A percentile compares a stretch with the other conserved stretches of the same genome.
Evolutionary conservation across 2,329 filamentous ascomycete species (phyloP).

Genomic region (Penicillium sp.): DNA sequence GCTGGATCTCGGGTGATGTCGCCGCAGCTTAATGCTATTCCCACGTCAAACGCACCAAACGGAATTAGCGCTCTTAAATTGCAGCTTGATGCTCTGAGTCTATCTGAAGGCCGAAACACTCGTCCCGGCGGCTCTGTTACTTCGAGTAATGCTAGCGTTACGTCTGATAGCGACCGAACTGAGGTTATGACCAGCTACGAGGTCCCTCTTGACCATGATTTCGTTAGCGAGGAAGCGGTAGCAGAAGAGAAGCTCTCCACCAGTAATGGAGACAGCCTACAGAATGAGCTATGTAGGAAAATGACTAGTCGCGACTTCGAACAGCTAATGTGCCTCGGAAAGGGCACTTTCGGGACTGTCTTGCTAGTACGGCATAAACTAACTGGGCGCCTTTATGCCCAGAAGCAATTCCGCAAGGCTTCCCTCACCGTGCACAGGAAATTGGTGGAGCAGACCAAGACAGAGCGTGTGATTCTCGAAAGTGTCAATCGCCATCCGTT

Average conservation of each 20-base stretch:
- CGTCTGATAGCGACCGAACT: constrained; percentile 61
- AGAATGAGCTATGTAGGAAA: constrained; percentile 61
- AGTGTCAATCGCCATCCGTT: constrained; percentile 96
- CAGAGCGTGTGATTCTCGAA: constrained; percentile 89
- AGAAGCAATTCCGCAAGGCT: constrained; percentile 98
- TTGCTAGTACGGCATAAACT: constrained; percentile 83
- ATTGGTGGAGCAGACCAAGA: constrained; percentile 94
- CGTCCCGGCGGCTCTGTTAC: constrained; percentile 44
- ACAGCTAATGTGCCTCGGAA: constrained; percentile 84
- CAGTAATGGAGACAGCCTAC: constrained; percentile 54
- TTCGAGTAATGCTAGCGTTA: constrained; percentile 56
- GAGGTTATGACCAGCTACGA: constrained; percentile 79
- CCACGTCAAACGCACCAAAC: constrained; percentile 46
- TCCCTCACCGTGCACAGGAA: constrained; percentile 93
- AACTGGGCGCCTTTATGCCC: constrained; percentile 87
- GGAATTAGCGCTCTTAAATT: constrained; percentile 80
- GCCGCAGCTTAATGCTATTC: constrained; percentile 26
- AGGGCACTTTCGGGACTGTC: constrained; percentile 94
- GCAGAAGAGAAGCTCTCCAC: constrained; percentile 34
- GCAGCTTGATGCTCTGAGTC: constrained; percentile 72
- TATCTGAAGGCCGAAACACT: constrained; percentile 57
- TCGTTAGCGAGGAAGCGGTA: constrained; percentile 61
- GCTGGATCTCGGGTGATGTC: constrained; percentile 33
- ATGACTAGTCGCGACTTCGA: constrained; percentile 92
- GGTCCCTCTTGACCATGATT: constrained; percentile 78